Evolutionary conservation across 768 basidiomycete species (phyloP), one percentile per base, ranked within the genome.

Genomic region (Boletus rufocinnamomeus): DNA sequence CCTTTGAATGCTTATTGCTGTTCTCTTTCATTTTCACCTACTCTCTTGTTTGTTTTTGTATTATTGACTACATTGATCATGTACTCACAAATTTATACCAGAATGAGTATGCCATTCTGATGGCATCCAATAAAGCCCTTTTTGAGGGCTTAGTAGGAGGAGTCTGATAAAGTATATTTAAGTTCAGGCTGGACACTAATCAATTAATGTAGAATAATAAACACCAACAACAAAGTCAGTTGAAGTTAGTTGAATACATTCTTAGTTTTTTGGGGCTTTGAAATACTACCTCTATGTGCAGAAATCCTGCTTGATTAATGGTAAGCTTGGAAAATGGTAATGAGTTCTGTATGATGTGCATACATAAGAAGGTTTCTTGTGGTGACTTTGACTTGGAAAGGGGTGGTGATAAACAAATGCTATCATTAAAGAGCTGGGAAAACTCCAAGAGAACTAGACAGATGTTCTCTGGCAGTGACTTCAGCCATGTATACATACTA

Each of bases 91-190:
- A 1, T 28, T 28, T 46, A 2, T 48, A 27, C 58, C 8, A 70
- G 68, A 53, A 65, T 62, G 63, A 70, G 3, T 69, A 63, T 66
- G 56, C 54, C 6, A 52, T 30, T 32, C 16, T 69, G 38, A 43
- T 68, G 41, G 37, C 48, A 54, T 65, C 9, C 2, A 28, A 61
- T 19, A 35, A 28, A 30, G 5, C 5, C 4, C 47, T 68, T 32
- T 69, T 69, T 55, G 54, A 55, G 28, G 66, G 47, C 2, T 53
- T 69, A n/a, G 44, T 69, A n/a, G 62, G 44, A 17, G 49, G n/a
- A 17, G 40, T 49, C 1, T 38, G 6, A 37, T 35, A 30, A 30
- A 40, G 5, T 21, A 25, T 48, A 44, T 17, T 14, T 8, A 8
- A 28, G 27, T 28, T 43, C 28, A n/a, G 2, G 32, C 6, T 37